phyloP scores from a whole-genome alignment of 1,284 basidiomycete genomes.

The Microbotryum intermedium region DNA sequence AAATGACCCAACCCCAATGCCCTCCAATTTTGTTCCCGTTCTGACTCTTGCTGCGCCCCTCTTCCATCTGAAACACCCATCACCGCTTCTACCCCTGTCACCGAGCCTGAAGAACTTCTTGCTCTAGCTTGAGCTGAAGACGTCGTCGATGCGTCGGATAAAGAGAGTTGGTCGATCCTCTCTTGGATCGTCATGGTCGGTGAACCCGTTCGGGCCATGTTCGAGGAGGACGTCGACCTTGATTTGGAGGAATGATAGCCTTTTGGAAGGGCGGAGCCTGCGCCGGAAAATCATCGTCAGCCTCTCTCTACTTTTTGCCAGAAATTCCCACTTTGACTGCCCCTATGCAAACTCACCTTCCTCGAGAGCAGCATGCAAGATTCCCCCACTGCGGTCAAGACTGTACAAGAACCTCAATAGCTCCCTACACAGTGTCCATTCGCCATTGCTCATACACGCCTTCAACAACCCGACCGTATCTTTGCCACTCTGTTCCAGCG shows the following conservation, averaged over 20 bases:
- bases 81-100: too few relatives aligned
- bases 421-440: slow-evolving; percentile 59
- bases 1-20: too few relatives aligned
- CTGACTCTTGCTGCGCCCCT: too few relatives aligned
- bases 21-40: too few relatives aligned
- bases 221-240: neutral
- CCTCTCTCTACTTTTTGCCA: neutral
- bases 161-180: too few relatives aligned
- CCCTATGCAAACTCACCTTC: neutral
- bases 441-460: slow-evolving; percentile 61
- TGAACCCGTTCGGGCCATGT: too few relatives aligned
- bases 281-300: neutral
- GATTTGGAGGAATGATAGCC: neutral
- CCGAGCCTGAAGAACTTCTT: too few relatives aligned
- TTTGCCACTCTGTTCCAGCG: slow-evolving; percentile 62
- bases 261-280: slow-evolving; percentile 4
- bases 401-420: slow-evolving; percentile 83
- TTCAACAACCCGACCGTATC: slow-evolving; percentile 71
- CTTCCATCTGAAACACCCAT: too few relatives aligned
- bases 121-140: too few relatives aligned
- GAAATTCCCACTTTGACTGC: neutral
- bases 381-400: slow-evolving; percentile 65
- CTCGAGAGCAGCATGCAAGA: slow-evolving; percentile 46
- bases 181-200: too few relatives aligned
- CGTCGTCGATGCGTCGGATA: too few relatives aligned